Base-by-base conservation (phyloP, 495 filamentous ascomycete species). In the Neurospora pannonica region DNA sequence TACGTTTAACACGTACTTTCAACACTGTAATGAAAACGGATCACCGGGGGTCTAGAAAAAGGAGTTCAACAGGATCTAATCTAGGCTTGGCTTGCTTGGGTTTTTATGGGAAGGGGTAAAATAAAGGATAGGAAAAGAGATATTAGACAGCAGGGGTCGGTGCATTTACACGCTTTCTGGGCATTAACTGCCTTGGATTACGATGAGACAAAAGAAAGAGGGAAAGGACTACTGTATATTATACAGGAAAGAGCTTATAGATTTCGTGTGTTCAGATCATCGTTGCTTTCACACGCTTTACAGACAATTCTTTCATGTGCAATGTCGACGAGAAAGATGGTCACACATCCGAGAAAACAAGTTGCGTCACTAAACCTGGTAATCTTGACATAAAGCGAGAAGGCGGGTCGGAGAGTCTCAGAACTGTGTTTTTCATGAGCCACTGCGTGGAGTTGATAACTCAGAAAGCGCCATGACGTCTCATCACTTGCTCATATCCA, bases 401-500 rank as follows among this genome's bases (percentile, higher is more conserved):
- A 46, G 42, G 9, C 42, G n/a, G 8, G 42, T 46, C 9, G 19
- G 11, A 38, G 38, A 39, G 13, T 39, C 38, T 39, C 38, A 39
- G 38, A 2, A 39, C 38, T 39, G 38, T 39, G 13, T 15, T 15
- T 39, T 39, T 39, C 1, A 39, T 39, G 38, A 39, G 4, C 4
- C 38, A 39, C 38, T 39, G 38, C 38, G 13, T 5, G 38, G 38
- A 39, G 38, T 39, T 15, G 38, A 39, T 39, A 39, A 39, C 38
- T 15, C 38, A 2, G 38, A 39, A 15, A 39, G 38, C 38, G 38
- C 38, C 38, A 15, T 15, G 38, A 15, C n/a, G 40, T 43, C 40
- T 6, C 21, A 15, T 67, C 54, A 88, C 77, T 83, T 82, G 73
- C 81, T 83, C 28, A 84, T 85, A 76, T 98, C 91, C 21, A 97